Base-by-base conservation (phyloP, 768 basidiomycete species). In the Solioccasus polychromus region DNA sequence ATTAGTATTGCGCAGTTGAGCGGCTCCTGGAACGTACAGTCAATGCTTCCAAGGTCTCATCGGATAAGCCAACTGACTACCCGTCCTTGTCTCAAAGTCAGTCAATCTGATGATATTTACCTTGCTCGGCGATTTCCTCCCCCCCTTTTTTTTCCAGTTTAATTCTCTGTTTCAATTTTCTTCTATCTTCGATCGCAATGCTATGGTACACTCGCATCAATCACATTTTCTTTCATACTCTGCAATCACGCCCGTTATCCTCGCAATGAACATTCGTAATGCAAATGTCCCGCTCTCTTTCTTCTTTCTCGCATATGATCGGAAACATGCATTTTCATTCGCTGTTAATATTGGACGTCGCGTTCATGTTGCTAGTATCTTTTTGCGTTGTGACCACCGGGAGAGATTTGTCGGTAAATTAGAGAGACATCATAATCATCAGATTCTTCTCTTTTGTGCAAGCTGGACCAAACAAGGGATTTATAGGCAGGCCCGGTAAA, bases 11-110 rank as follows among this genome's bases (percentile, higher is more conserved):
- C 40, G 17, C 38, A 88, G 86, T 89, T 51, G 87, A 88, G 60
- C 80, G 85, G 20, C 69, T 88, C 23, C 66, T 86, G 44, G 78
- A 82, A 58, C 79, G 78, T 55, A 73, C 71, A 24, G 57, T 69
- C 37, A 65, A 59, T 49, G 52, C 44, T 25, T 52, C 57, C 22
- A 64, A 60, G 48, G 18, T 3, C 5, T 47, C 55, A 25, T 61
- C 23, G 28, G 61, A 68, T 45, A 65, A 60, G 50, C 61, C 57
- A 29, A 43, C 57, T 48, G 57, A 65, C 35, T 63, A 58, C 31
- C 67, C 68, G 5, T 53, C 63, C 15, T 42, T 63, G 41, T 51
- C 55, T 43, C 56, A 59, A 49, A 54, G 51, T 47, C 57, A 54
- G 45, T 35, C 54, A 23, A 53, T 52, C 57, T 62, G 45, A 53